phyloP scores from a whole-genome alignment of 768 basidiomycete species.

The Leccinum barrowsii region DNA sequence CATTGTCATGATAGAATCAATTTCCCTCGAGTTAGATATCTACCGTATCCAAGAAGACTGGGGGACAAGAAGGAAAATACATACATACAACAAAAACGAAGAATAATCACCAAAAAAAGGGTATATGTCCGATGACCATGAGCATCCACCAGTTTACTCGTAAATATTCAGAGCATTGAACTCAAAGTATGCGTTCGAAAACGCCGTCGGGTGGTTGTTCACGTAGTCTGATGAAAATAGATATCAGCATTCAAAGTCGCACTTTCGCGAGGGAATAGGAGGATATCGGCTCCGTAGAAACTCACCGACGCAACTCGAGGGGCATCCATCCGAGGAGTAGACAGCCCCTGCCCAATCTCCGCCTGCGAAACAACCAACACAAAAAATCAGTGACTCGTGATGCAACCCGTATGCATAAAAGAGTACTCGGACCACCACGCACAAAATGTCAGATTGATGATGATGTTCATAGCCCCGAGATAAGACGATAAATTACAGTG shows the following conservation, averaged over 20 bases:
- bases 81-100: neutral
- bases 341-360: slow-evolving; percentile 29
- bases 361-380: slow-evolving; percentile 10
- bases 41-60: neutral
- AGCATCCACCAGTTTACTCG: neutral
- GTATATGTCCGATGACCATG: neutral
- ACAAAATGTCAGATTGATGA: slow-evolving; percentile 23
- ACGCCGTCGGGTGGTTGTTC: slow-evolving; percentile 26
- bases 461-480: slow-evolving; percentile 17
- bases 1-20: neutral
- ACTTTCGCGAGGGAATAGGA: neutral
- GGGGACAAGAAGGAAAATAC: neutral
- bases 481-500: slow-evolving; percentile 15
- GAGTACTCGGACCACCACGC: neutral
- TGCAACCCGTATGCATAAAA: neutral
- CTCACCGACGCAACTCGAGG: slow-evolving; percentile 28
- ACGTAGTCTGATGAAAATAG: slow-evolving; percentile 44
- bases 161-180: slow-evolving; percentile 25
- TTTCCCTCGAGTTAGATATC: neutral
- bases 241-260: slow-evolving; percentile 25
- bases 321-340: slow-evolving; percentile 21
- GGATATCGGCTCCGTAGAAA: neutral
- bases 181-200: slow-evolving; percentile 20
- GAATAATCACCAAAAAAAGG: neutral
- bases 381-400: neutral